Base-by-base conservation (phyloP, 345 rosid genomes). In the Salix exigua region DNA sequence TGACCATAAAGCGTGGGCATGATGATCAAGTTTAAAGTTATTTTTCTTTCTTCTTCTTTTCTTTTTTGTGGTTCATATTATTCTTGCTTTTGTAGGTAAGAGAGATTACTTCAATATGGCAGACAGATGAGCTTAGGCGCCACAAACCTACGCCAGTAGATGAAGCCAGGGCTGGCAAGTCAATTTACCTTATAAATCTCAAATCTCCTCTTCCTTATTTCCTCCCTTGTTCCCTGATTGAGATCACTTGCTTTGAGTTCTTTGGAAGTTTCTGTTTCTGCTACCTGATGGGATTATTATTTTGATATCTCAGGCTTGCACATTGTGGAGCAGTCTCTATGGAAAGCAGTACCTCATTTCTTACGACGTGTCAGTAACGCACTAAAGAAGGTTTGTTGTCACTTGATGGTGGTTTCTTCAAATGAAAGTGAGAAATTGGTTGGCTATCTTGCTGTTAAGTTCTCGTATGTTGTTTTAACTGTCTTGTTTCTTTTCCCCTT, bases 241-340 rank as follows among this genome's bases (percentile, higher is more conserved):
- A 73, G 60, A 68, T 60, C 55, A 64, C 26, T 26, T 21, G 48
- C 33, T 50, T 77, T 81, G 25, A 21, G 26, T 71, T 63, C 19
- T 71, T 42, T 76, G 5, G n/a, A 73, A 64, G 25, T 58, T 3
- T 58, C 63, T 58, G 63, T 23, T 58, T 25, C 28, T 58, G 63
- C 23, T 58, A 25, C 28, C 63, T 58, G 63, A 58, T 58, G 63
- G 28, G 63, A 58, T 23, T 25, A 55, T 10, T 55, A 58, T 58
- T 58, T 58, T 58, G 63, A 58, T 58, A 58, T n/a, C 71, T 53
- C 66, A 94, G 98, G 99, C 80, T 76, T 95, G 87, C 93, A 89
- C 86, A 95, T 95, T 78, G 99, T 95, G 79, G 99, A 95, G 88
- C 99, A 95, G 82, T 90, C 99, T 50, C 94, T 95, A 46, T 95